Conservation (phyloP, 805 yeast species). For the Candida ovalis region DNA sequence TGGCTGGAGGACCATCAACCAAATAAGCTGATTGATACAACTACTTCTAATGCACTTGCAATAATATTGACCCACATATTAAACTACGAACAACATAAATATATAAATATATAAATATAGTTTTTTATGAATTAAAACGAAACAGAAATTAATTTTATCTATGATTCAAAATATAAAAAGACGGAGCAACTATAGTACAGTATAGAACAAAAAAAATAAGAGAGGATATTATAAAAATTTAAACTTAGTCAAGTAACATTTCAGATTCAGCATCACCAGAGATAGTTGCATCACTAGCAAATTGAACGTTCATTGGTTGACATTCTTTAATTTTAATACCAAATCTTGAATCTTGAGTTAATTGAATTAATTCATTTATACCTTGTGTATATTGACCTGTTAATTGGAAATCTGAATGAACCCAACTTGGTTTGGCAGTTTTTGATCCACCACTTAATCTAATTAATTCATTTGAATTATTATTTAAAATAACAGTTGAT, state of each 20-base stretch:
- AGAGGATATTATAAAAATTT: not conserved
- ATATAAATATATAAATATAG: too few relatives aligned
- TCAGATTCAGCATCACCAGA: slow-evolving; percentile 9
- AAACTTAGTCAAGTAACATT: slow-evolving; percentile 6
- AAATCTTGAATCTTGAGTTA: slow-evolving; percentile 64
- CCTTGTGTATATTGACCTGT: slow-evolving; percentile 42
- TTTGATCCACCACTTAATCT: slow-evolving; percentile 78
- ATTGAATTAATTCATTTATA: slow-evolving; percentile 50
- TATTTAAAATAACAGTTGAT: slow-evolving; percentile 63
- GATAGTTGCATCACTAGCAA: slow-evolving; percentile 8
- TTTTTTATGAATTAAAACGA: too few relatives aligned
- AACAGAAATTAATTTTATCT: not conserved
- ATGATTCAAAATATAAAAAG: not conserved
- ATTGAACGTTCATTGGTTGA: slow-evolving; percentile 44
- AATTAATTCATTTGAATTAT: slow-evolving; percentile 50
- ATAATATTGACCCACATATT: too few relatives aligned
- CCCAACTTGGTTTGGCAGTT: slow-evolving; percentile 77
- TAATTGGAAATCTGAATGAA: slow-evolving; percentile 73
- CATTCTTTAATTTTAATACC: slow-evolving; percentile 66
- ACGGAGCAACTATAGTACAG: not conserved
- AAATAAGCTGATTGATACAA: too few relatives aligned
- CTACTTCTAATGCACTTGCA: too few relatives aligned
- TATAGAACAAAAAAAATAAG: not conserved
- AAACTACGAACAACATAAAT: too few relatives aligned
- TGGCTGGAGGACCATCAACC: too few relatives aligned